A percentile compares a stretch with the other conserved stretches of the same genome.
Evolutionary conservation across 768 basidiomycete genomes (phyloP).

Genomic region (Lentinula lateritia): DNA sequence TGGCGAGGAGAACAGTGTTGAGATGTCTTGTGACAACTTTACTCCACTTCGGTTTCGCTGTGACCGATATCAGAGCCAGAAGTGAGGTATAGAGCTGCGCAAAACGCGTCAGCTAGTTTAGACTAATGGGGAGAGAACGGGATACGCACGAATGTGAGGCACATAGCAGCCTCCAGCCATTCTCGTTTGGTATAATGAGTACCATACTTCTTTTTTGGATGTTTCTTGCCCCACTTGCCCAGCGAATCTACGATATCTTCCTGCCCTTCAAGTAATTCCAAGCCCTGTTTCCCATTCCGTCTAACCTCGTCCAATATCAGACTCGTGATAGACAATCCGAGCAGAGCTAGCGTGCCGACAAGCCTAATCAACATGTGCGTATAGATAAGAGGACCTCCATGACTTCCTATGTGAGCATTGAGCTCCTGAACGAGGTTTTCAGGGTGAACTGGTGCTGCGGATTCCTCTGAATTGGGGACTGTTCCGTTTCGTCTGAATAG

Average conservation of each 20-base stretch:
- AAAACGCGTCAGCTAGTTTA: not conserved
- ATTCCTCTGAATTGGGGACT: constrained; percentile 9
- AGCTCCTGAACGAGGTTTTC: constrained; percentile 27
- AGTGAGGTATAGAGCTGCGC: constrained; percentile 39
- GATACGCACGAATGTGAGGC: constrained; percentile 24
- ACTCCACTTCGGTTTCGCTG: constrained; percentile 31
- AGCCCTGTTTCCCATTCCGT: not conserved
- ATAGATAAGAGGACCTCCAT: constrained; percentile 45
- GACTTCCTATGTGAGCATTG: constrained; percentile 30
- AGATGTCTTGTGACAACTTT: constrained; percentile 38
- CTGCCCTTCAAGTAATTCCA: not conserved
- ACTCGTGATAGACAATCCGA: constrained; percentile 43
- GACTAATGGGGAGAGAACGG: not conserved
- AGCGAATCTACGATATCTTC: constrained; percentile 1
- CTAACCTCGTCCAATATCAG: constrained; percentile 26
- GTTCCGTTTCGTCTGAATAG: not conserved
- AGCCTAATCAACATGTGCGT: constrained; percentile 41
- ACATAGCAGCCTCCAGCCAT: constrained; percentile 25
- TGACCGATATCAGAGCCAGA: constrained; percentile 34
- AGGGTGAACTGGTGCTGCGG: constrained; percentile 15
- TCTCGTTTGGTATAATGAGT: constrained; percentile 15
- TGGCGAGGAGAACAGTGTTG: constrained; percentile 39
- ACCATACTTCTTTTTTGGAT: constrained; percentile 15
- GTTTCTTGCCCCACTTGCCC: constrained; percentile 22
- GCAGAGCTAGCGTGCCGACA: constrained; percentile 37